Evolutionary conservation across 2,329 filamentous ascomycete genomes (phyloP).

Genomic region (Colletotrichum tropicicola): DNA sequence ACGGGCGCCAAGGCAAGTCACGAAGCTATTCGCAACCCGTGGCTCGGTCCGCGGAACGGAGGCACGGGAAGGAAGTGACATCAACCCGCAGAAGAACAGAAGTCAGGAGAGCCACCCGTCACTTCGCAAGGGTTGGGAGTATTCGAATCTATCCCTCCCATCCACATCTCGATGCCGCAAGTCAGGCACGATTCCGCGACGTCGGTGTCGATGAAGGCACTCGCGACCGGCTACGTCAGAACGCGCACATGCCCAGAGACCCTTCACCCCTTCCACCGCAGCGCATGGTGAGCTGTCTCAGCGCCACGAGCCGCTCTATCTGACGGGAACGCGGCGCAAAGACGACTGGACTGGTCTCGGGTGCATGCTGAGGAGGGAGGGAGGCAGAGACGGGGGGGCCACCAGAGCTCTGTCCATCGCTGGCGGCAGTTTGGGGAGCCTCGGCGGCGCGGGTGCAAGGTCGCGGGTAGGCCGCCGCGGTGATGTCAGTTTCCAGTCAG

Average conservation of each 20-base stretch:
- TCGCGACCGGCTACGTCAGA: slow-evolving; percentile 18
- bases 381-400: background rate
- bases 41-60: slow-evolving; percentile 11
- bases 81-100: slow-evolving; percentile 11
- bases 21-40: slow-evolving; percentile 18
- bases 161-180: slow-evolving; percentile 14
- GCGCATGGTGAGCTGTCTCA: slow-evolving; percentile 18
- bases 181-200: slow-evolving; percentile 12
- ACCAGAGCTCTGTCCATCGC: background rate
- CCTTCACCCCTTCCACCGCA: background rate
- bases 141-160: too few species aligned
- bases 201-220: slow-evolving; percentile 14
- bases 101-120: slow-evolving; percentile 15
- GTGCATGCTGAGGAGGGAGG: background rate
- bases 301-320: slow-evolving; percentile 19
- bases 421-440: too few species aligned
- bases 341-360: background rate
- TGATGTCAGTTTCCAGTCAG: slow-evolving; percentile 29
- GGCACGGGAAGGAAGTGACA: slow-evolving; percentile 21
- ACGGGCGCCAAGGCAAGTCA: slow-evolving; percentile 14
- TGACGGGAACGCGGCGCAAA: background rate
- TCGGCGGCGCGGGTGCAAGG: background rate
- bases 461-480: slow-evolving; percentile 11
- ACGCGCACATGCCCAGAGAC: slow-evolving; percentile 14
- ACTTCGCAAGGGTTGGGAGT: background rate